Conservation (phyloP, 768 basidiomycete species). For the Agaricus subrufescens region DNA sequence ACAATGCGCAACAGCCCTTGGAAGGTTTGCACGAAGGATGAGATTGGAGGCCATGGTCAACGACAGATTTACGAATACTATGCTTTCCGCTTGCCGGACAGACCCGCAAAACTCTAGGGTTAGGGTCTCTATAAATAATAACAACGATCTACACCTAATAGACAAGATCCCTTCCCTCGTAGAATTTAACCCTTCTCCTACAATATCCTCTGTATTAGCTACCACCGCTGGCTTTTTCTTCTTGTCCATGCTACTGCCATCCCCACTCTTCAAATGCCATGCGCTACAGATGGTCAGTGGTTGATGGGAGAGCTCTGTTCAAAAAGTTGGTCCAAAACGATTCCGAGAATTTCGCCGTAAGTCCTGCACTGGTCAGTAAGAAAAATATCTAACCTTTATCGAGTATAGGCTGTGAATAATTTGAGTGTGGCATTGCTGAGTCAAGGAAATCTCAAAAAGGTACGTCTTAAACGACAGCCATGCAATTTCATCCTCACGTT, state of each 20-base stretch:
- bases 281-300: slow-evolving; percentile 73
- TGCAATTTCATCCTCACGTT: not conserved
- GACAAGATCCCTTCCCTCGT: no score
- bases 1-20: no score
- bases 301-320: slow-evolving; percentile 40
- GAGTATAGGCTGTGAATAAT: slow-evolving; percentile 65
- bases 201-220: no score
- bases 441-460: slow-evolving; percentile 72
- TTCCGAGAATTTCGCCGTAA: slow-evolving; percentile 55
- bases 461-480: slow-evolving; percentile 18
- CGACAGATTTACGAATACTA: no score
- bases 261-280: slow-evolving; percentile 11
- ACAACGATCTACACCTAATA: no score
- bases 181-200: no score
- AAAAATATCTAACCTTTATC: not conserved
- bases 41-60: no score
- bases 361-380: slow-evolving; percentile 14
- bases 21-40: no score
- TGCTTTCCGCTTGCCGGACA: no score
- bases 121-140: no score
- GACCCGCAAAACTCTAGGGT: no score
- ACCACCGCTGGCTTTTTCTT: slow-evolving; percentile 27
- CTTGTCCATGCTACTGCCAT: no score
- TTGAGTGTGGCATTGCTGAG: slow-evolving; percentile 66
- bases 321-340: slow-evolving; percentile 42